Evolutionary conservation across 352 stramenopile species (phyloP), one percentile per base, ranked within the genome.

Genomic region (Globisporangium polare): DNA sequence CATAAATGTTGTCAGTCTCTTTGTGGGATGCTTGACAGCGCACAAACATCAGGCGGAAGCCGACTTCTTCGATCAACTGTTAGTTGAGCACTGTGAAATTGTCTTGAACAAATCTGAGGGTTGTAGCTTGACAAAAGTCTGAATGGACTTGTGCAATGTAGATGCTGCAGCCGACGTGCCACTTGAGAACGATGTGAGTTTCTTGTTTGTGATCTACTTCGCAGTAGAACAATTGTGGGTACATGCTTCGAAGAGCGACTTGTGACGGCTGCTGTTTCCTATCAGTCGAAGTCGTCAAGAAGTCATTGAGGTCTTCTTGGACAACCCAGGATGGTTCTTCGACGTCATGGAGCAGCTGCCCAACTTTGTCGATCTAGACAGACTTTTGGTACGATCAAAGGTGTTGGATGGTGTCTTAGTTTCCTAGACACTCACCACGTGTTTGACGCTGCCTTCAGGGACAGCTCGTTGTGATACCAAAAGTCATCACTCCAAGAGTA

Each of bases 301-400:
- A 53, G 66, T 92, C 45, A 71, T 95, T 20, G 73, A 67, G 9
- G 67, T 90, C 10, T 88, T 94, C 31, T 68, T 95, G 1, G 75
- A 90, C 51, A 92, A 95, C 46, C 84, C 86, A 5, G 74, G 83
- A 3, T 89, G 80, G 72, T 92, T 90, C 68, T 94, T 95, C 29
- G 84, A 95, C 60, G 63, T 92, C 33, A 69, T 84, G 54, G 87
- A 94, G 51, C 74, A 88, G 27, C 67, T 95, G 5, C 66, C 67
- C 9, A 85, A 87, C 27, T 93, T 92, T 56, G 63, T 77, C 15
- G 82, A 93, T 55, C 65, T 94, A 18, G 87, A 95, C 56, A 69
- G 81, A 47, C 57, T 95, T 27, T 58, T 95, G 73, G 87, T 93
- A 52, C 18, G 63, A 52, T 51, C 27, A 35, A 9, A 27, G 46